Evolutionary conservation across 495 filamentous ascomycete species (phyloP).

Genomic region (Neurospora sublineolata): DNA sequence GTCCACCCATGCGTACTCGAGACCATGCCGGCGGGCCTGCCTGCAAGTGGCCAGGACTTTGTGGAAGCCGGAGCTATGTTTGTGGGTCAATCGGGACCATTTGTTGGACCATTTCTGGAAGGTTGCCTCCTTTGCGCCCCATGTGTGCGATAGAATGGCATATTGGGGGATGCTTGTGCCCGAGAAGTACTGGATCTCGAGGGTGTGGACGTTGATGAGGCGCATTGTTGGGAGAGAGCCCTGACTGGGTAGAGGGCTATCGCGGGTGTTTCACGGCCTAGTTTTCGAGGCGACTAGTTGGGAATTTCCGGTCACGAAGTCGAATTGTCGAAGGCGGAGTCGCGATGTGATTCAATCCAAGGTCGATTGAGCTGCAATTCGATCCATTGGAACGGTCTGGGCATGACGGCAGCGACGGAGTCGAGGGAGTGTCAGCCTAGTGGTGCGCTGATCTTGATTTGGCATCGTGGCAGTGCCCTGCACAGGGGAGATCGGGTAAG

Average conservation of each 20-base stretch:
- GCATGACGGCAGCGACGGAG: not conserved
- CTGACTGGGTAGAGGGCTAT: not conserved
- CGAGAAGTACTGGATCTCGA: conserved; percentile 21
- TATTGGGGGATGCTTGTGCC: conserved; percentile 15
- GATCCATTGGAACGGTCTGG: not conserved
- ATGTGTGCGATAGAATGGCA: conserved; percentile 29
- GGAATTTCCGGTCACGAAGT: not conserved
- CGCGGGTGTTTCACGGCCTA: not conserved
- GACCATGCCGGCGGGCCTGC: conserved; percentile 6
- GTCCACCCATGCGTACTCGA: conserved; percentile 27
- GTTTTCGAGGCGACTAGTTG: not conserved
- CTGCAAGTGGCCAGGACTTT: conserved; percentile 15
- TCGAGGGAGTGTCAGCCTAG: not conserved
- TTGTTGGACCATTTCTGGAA: conserved; percentile 19
- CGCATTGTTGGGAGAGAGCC: conserved; percentile 11
- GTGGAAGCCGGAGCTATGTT: conserved; percentile 18
- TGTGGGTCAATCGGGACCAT: conserved; percentile 6
- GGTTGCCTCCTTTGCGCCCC: conserved; percentile 20
- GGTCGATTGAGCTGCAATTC: not conserved
- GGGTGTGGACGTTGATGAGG: conserved; percentile 20
- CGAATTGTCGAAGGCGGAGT: not conserved
- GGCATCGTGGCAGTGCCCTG: not conserved
- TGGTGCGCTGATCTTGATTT: not conserved
- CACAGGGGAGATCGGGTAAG: not conserved
- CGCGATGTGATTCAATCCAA: not conserved